Percentiles rank a stretch among this genome's conserved stretches.
Evolutionary conservation across 164 flowering plant genomes (phyloP).

Genomic region (Aristolochia californica): DNA sequence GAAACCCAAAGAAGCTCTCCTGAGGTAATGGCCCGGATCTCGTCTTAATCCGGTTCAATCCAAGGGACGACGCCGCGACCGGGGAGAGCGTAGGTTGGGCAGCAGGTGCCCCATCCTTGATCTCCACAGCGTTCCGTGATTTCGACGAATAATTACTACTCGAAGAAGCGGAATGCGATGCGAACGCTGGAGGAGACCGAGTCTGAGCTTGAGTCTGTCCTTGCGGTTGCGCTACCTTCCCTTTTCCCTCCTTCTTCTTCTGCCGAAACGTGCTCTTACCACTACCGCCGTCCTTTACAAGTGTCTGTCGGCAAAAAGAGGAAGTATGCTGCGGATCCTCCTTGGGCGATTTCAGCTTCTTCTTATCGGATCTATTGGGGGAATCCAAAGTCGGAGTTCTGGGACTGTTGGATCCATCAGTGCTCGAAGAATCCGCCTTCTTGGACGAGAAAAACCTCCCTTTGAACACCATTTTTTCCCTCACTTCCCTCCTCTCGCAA

Average conservation of each 20-base stretch:
- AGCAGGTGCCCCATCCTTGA: slow-evolving; percentile 17
- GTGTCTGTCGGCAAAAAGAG: slow-evolving; percentile 14
- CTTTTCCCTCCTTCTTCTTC: too few species aligned
- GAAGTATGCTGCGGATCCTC: slow-evolving; percentile 16
- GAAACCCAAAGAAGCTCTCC: slow-evolving; percentile 67
- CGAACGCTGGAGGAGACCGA: not conserved
- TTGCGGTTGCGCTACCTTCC: slow-evolving; percentile 9
- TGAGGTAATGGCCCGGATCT: slow-evolving; percentile 95
- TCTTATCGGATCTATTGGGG: slow-evolving; percentile 76
- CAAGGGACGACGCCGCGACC: slow-evolving; percentile 73
- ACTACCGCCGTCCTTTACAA: slow-evolving; percentile 25
- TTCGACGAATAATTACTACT: not conserved
- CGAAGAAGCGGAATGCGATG: slow-evolving; percentile 7
- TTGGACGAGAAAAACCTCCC: slow-evolving; percentile 84
- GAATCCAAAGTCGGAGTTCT: slow-evolving; percentile 50
- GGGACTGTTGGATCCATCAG: slow-evolving; percentile 78
- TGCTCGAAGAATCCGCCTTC: slow-evolving; percentile 73
- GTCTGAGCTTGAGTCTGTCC: not conserved
- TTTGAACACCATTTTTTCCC: slow-evolving; percentile 71
- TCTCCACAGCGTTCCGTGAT: slow-evolving; percentile 12
- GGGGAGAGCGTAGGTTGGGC: slow-evolving; percentile 32
- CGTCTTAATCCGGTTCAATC: slow-evolving; percentile 85
- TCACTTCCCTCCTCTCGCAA: not conserved
- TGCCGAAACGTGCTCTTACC: slow-evolving; percentile 2
- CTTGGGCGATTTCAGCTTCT: slow-evolving; percentile 49